Evolutionary conservation across 176 grass and related monocot genomes (phyloP).

Genomic region (Zea luxurians): DNA sequence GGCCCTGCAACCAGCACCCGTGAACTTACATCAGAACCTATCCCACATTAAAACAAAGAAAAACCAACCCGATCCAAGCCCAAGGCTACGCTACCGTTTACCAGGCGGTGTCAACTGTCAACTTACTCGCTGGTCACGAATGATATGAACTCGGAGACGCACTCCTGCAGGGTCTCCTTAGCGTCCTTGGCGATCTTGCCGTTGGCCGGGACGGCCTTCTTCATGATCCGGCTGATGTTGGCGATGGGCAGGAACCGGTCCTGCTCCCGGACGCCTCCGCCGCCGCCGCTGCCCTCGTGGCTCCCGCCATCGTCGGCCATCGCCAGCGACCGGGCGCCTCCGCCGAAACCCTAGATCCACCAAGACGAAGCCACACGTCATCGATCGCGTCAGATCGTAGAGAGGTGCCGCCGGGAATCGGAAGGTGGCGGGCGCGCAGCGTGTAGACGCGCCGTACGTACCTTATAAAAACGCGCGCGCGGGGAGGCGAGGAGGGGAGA

Average conservation of each 20-base stretch:
- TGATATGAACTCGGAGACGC: conserved; percentile 99
- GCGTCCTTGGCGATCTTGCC: conserved; percentile 99
- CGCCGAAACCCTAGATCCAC: conserved; percentile 62
- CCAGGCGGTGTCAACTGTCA: conserved; percentile 28
- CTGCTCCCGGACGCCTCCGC: conserved; percentile 74
- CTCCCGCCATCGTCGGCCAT: conserved; percentile 64
- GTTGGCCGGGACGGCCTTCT: conserved; percentile 98
- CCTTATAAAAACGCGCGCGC: conserved; percentile 45
- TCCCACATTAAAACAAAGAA: not conserved
- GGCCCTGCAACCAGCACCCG: conserved; percentile 43
- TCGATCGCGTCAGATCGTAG: conserved; percentile 11
- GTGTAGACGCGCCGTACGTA: conserved; percentile 38
- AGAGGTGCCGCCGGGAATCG: not conserved
- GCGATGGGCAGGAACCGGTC: conserved; percentile 98
- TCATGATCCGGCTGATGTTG: conserved; percentile 99
- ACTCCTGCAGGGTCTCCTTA: conserved; percentile 98
- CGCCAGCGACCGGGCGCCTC: not conserved
- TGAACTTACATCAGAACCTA: conserved; percentile 19
- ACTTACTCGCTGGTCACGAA: conserved; percentile 99
- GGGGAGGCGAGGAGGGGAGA: not conserved
- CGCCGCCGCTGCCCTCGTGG: conserved; percentile 44
- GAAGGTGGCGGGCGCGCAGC: conserved; percentile 15
- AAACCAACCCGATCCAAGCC: not conserved
- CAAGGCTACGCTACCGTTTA: conserved; percentile 14
- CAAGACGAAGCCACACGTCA: conserved; percentile 11